These are phyloP conservation scores for Neodidymelliopsis sp. DNA, from an alignment of 2,329 filamentous ascomycete species.

Conservation along the genomic window DNA sequence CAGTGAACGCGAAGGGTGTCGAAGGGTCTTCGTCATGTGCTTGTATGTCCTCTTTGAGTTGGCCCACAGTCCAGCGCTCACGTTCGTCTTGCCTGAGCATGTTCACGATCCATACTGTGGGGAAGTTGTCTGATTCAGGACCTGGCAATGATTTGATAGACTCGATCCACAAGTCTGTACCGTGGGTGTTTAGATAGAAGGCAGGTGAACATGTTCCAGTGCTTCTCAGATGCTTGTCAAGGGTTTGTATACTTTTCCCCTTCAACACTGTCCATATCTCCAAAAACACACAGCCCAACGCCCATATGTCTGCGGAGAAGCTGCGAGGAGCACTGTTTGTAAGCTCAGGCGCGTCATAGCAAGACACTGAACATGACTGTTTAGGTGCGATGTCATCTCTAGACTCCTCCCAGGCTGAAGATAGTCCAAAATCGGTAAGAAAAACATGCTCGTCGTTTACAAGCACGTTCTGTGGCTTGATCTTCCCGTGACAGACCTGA, in stretches of 20 bases:
- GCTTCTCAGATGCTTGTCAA: background rate
- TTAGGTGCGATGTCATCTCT: slow-evolving; percentile 21
- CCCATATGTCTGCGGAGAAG: slow-evolving; percentile 29
- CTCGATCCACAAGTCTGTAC: background rate
- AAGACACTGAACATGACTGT: slow-evolving; percentile 12
- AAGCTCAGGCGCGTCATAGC: slow-evolving; percentile 33
- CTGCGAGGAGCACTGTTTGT: slow-evolving; percentile 18
- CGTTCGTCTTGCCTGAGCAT: background rate
- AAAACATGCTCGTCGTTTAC: slow-evolving; percentile 18
- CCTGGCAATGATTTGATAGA: background rate
- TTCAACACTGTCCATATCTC: slow-evolving; percentile 29
- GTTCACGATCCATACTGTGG: background rate
- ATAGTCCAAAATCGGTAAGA: slow-evolving; percentile 27
- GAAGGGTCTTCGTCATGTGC: background rate
- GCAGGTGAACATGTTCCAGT: background rate
- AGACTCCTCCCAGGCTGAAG: slow-evolving; percentile 21
- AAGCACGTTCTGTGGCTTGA: slow-evolving; percentile 25
- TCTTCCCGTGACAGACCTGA: slow-evolving; percentile 24
- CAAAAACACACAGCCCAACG: slow-evolving; percentile 30
- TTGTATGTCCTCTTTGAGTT: background rate
- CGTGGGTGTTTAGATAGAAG: background rate
- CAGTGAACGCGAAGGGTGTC: background rate
- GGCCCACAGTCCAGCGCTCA: background rate
- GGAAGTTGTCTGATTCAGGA: background rate
- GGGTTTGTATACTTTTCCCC: background rate